Evolutionary conservation across 106 monocot genomes (phyloP), one percentile per base, ranked within the genome.

Genomic region (Dendrobium chrysotoxum): DNA sequence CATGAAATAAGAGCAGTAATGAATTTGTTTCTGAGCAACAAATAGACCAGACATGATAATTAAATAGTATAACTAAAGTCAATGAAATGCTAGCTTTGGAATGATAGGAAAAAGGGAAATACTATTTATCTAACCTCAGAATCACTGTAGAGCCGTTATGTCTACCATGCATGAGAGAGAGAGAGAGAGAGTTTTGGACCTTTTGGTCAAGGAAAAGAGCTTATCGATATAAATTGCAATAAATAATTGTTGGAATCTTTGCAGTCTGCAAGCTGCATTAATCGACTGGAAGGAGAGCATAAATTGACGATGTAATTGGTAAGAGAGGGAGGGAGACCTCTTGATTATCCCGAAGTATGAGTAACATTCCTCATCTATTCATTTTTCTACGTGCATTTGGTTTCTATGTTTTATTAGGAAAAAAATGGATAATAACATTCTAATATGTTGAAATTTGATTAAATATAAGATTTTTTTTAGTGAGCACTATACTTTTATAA

Each of bases 161-260:
- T 50, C 50, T 4, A 41, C 30, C 2, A 40, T 42, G 20, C 17
- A 40, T 41, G 74, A 41, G 41, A 41, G 50, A 41, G 74, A 74
- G 73, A 74, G 73, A 74, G 38, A 39, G 39, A 41, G n/a, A 41
- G 74, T 20, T 35, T 35, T 35, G 40, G 20, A 40, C 41, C 9
- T 10, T 16, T 70, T 70, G 35, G 35, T 70, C 28, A 70, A 61
- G n/a, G n/a, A 61, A 61, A 61, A 23, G 11, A 8, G 4, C 23
- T 61, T n/a, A 61, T 35, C n/a, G 70, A 35, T 28, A 71, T 28
- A 71, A 28, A 71, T 71, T 20, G 20, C 74, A 39, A 74, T 74
- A 39, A 74, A 74, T 41, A 74, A 20, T 21, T 74, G 1, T 74
- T 5, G 74, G 40, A 74, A 74, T 74, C 74, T 74, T 74, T 74